These are phyloP conservation scores for Stygiomarasmius scandens DNA, from an alignment of 1,284 basidiomycete species.

Conservation along the genomic window DNA sequence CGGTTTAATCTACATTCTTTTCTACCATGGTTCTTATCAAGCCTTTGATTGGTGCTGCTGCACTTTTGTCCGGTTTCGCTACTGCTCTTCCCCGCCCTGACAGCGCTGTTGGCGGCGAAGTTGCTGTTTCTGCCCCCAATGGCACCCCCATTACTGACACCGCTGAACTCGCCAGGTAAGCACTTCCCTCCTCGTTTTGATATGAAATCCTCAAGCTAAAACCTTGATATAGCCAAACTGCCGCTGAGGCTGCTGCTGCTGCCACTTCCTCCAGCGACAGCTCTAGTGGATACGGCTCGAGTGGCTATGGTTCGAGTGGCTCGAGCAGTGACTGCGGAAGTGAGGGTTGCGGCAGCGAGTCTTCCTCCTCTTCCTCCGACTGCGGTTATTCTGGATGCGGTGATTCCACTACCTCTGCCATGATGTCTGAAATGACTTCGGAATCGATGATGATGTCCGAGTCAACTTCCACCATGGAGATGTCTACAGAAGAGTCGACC, in stretches of 20 bases:
- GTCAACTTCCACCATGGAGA: too few relatives aligned
- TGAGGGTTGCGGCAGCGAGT: conserved; percentile 18
- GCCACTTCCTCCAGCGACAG: neutral
- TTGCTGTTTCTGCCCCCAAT: conserved; percentile 21
- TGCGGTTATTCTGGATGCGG: neutral
- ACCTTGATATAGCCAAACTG: conserved; percentile 11
- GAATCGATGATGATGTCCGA: conserved; percentile 5
- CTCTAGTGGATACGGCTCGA: neutral
- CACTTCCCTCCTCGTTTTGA: too few relatives aligned
- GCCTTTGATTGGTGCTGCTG: conserved; percentile 53
- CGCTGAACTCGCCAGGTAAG: conserved; percentile 19
- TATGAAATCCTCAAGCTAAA: neutral
- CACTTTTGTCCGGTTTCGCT: conserved; percentile 52
- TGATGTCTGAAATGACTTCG: conserved; percentile 6
- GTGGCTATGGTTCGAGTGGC: conserved; percentile 17
- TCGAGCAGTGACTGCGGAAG: conserved; percentile 22
- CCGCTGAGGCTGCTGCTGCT: conserved; percentile 16
- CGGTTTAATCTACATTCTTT: conserved; percentile 43
- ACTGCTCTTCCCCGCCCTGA: conserved; percentile 51
- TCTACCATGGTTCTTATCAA: conserved; percentile 59
- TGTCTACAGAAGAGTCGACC: conserved; percentile 1
- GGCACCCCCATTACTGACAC: conserved; percentile 21
- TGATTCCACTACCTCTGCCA: conserved; percentile 2
- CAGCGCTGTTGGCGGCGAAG: conserved; percentile 44
- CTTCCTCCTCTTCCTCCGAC: conserved; percentile 19